Evolutionary conservation across 306 rosid genomes (phyloP), one percentile per base, ranked within the genome.

Genomic region (Corylus avellana): DNA sequence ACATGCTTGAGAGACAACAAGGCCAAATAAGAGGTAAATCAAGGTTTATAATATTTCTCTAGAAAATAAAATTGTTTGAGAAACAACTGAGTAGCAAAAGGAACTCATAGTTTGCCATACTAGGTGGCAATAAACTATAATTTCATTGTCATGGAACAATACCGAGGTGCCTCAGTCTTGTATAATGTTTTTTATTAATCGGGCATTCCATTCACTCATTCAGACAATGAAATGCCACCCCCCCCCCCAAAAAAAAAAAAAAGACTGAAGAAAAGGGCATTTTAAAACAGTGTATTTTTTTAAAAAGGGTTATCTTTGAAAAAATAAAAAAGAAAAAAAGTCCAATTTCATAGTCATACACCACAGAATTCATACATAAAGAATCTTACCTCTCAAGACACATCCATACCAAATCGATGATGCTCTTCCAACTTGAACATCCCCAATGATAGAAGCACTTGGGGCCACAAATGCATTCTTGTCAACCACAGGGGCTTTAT

Each of bases 401-500:
- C 92, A 90, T 46, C 98, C 98, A 80, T 95, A 95, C 98, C 98
- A 95, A 87, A 95, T 88, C 10, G 98, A 95, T 1, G 98, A 91
- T 12, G 91, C 94, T 58, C 87, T 83, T 47, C 99, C 99, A 77
- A 95, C 89, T 70, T 88, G 85, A 49, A 95, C 98, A 62, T 95
- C 94, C 13, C 98, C 98, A 54, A 91, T 88, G 78, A 95, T 39
- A 27, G 97, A 91, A n/a, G 97, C 97, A 84, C 98, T 91, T 4
- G 97, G 99, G 4, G 99, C 99, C 73, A 95, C 92, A 83, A 95
- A 93, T 37, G 85, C 96, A 72, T 93, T 96, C 88, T 85, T 95
- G 78, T 95, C 96, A 67, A 95, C 92, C 57, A 47, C 79, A 13
- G 99, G 97, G 80, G 92, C 87, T 88, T 95, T 95, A 44, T 95